Conservation (phyloP, 495 filamentous ascomycete species). For the Penicillium turbatum region DNA sequence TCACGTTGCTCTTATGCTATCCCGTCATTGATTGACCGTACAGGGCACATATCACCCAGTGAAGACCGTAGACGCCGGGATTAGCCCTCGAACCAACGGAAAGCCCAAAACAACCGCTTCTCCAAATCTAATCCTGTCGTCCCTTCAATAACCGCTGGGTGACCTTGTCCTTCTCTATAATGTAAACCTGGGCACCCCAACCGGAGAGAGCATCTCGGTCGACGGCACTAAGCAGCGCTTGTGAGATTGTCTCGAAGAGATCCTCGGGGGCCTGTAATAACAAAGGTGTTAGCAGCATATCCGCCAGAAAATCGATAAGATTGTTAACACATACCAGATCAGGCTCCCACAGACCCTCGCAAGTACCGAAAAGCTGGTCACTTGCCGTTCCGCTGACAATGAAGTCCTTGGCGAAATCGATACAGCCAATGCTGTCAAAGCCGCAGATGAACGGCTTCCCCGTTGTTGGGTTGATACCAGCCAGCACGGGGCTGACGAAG, state of each 20-base stretch:
- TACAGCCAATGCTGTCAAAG: constrained; percentile 98
- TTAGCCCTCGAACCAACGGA: constrained; percentile 26
- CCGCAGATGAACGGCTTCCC: constrained; percentile 97
- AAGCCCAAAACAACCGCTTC: constrained; percentile 25
- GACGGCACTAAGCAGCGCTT: constrained; percentile 92
- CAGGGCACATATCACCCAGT: constrained; percentile 27
- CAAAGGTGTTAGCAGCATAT: constrained; percentile 21
- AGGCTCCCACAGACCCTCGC: constrained; percentile 97
- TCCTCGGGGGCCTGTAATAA: constrained; percentile 72
- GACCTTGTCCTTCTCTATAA: constrained; percentile 99
- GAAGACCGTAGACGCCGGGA: constrained; percentile 31
- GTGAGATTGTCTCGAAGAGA: constrained; percentile 96
- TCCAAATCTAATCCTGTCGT: constrained; percentile 56
- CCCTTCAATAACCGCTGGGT: constrained; percentile 97
- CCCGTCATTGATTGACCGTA: constrained; percentile 18
- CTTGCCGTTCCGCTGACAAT: constrained; percentile 95
- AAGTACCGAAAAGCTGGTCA: constrained; percentile 97
- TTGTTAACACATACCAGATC: constrained; percentile 63
- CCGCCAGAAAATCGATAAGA: neutral
- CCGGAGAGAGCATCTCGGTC: constrained; percentile 94
- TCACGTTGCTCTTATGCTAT: constrained; percentile 18
- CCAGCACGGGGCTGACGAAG: constrained; percentile 92
- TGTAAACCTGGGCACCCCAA: constrained; percentile 98
- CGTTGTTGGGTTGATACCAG: constrained; percentile 86
- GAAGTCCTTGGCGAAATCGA: constrained; percentile 98